These are phyloP conservation scores for Pulveroboletus sp. DNA, from an alignment of 1,284 basidiomycete species.

Conservation along the genomic window DNA sequence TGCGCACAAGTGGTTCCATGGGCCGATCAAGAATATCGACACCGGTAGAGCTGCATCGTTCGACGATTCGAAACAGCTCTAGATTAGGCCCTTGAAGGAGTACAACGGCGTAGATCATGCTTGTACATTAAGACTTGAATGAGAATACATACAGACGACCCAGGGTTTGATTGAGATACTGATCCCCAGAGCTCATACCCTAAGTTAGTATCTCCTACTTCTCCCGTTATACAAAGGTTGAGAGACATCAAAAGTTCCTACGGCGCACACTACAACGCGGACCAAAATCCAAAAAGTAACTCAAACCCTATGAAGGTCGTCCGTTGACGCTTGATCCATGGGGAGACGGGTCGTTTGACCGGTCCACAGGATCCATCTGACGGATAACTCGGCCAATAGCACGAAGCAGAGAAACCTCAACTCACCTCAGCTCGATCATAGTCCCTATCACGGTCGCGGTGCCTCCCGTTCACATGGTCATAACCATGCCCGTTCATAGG, in stretches of 20 bases:
- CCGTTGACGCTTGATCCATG: conserved; percentile 31
- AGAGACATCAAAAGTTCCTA: neutral
- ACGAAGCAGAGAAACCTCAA: neutral
- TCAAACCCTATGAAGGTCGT: conserved; percentile 20
- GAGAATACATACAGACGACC: neutral
- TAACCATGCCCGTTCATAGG: conserved; percentile 30
- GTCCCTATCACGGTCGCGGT: conserved; percentile 30
- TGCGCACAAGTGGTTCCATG: conserved; percentile 70
- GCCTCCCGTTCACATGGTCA: conserved; percentile 31
- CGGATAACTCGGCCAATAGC: neutral
- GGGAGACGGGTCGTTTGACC: conserved; percentile 24
- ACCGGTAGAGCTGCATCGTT: conserved; percentile 18
- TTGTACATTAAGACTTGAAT: neutral
- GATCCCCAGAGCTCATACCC: neutral
- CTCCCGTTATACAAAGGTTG: neutral
- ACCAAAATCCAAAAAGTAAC: neutral
- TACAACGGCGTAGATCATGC: neutral
- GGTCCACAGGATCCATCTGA: conserved; percentile 19
- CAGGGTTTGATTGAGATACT: neutral
- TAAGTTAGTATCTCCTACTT: neutral
- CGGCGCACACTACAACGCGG: neutral
- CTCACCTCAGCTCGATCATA: conserved; percentile 27
- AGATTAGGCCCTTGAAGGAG: neutral
- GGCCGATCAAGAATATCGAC: conserved; percentile 59
- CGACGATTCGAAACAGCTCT: conserved; percentile 19